A percentile compares a stretch with the other conserved stretches of the same genome.
These are phyloP conservation scores for Pestalotiopsis sp. DNA, from an alignment of 2,329 filamentous ascomycete species.

Conservation along the genomic window DNA sequence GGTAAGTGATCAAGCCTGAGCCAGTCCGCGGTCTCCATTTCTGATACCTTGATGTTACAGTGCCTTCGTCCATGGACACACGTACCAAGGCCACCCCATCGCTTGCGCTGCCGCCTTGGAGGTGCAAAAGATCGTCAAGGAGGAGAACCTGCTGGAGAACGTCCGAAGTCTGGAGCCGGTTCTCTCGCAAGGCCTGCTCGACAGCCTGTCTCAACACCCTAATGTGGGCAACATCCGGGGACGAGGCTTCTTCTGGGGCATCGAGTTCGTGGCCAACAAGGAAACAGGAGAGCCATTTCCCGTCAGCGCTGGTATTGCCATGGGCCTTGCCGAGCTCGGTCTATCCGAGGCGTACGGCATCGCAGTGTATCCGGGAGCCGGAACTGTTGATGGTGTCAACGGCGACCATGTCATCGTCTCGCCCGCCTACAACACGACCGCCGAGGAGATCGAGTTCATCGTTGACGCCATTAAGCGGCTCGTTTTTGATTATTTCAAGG, in stretches of 20 bases:
- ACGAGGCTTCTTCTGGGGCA: conserved; percentile 47
- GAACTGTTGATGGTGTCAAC: conserved; percentile 59
- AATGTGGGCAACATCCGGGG: conserved; percentile 45
- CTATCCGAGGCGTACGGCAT: conserved; percentile 36
- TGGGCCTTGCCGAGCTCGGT: conserved; percentile 35
- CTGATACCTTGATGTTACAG: conserved; percentile 25
- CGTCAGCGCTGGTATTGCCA: conserved; percentile 29
- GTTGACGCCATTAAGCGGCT: conserved; percentile 54
- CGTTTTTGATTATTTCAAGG: conserved; percentile 50
- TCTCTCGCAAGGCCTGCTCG: conserved; percentile 30
- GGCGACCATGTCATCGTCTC: conserved; percentile 74
- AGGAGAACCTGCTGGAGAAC: conserved; percentile 36
- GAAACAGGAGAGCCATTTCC: conserved; percentile 39
- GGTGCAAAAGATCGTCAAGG: conserved; percentile 40
- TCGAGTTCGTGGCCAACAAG: conserved; percentile 48
- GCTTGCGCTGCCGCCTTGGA: conserved; percentile 40
- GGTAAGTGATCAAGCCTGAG: conserved; percentile 24
- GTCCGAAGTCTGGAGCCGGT: conserved; percentile 32
- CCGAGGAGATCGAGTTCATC: conserved; percentile 58
- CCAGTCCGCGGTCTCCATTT: background rate
- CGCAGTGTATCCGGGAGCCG: conserved; percentile 65
- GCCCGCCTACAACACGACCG: conserved; percentile 68
- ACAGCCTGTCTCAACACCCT: conserved; percentile 29
- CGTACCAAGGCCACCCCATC: conserved; percentile 48
- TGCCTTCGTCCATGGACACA: conserved; percentile 60